These are phyloP conservation scores for Hypoxylon sp. DNA, from an alignment of 2,329 filamentous ascomycete species.

Conservation along the genomic window DNA sequence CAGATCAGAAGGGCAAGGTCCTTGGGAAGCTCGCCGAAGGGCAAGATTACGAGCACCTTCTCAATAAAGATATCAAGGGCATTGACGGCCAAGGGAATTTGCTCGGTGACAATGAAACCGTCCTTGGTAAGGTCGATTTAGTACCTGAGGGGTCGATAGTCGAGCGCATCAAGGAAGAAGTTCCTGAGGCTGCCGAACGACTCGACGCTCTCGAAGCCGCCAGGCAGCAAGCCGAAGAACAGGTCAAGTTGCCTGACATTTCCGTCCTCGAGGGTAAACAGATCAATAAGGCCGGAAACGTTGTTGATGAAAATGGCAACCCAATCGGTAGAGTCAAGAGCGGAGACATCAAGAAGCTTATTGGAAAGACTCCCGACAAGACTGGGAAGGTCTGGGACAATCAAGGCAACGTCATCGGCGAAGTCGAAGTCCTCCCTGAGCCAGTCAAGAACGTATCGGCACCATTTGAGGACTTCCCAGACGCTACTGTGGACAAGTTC, in stretches of 20 bases:
- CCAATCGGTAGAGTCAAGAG: slow-evolving; percentile 58
- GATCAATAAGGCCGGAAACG: slow-evolving; percentile 60
- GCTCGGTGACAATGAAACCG: slow-evolving; percentile 73
- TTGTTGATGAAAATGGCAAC: slow-evolving; percentile 60
- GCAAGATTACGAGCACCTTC: slow-evolving; percentile 47
- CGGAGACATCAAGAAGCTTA: slow-evolving; percentile 57
- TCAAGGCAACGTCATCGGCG: slow-evolving; percentile 52
- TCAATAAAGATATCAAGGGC: slow-evolving; percentile 75
- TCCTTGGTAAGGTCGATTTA: slow-evolving; percentile 71
- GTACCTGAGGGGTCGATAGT: slow-evolving; percentile 59
- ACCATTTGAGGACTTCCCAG: slow-evolving; percentile 55
- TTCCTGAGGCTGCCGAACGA: slow-evolving; percentile 50
- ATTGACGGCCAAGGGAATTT: slow-evolving; percentile 75
- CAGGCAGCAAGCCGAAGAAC: slow-evolving; percentile 39
- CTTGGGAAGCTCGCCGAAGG: slow-evolving; percentile 51
- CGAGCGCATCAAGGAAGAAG: slow-evolving; percentile 51
- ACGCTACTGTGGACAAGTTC: slow-evolving; percentile 53
- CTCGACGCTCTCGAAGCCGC: slow-evolving; percentile 50
- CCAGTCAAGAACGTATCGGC: slow-evolving; percentile 50
- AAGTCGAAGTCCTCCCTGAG: slow-evolving; percentile 58
- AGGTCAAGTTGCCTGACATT: slow-evolving; percentile 44
- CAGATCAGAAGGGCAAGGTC: slow-evolving; percentile 60
- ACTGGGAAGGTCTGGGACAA: slow-evolving; percentile 58
- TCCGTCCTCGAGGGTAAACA: slow-evolving; percentile 56
- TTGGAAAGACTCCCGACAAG: slow-evolving; percentile 58